These are phyloP conservation scores for Penicillium sumatraense DNA, from an alignment of 2,329 filamentous ascomycete species.

Conservation along the genomic window DNA sequence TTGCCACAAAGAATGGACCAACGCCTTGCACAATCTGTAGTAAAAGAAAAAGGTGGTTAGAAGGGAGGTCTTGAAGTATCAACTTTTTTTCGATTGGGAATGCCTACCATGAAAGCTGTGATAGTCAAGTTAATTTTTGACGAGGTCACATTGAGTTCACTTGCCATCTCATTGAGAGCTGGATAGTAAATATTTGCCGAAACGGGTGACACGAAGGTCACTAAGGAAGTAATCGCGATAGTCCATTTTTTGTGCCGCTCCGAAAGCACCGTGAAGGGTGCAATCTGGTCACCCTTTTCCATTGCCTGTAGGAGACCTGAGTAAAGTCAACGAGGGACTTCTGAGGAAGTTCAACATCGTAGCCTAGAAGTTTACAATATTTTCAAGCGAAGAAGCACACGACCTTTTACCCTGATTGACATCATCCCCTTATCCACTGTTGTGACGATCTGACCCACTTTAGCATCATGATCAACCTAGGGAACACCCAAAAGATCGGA, in stretches of 20 bases:
- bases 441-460: background rate
- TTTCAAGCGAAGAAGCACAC: background rate
- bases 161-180: conserved; percentile 45
- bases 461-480: background rate
- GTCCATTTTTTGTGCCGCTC: background rate
- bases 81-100: background rate
- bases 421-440: background rate
- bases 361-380: too few species aligned
- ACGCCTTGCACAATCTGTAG: conserved; percentile 6
- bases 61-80: background rate
- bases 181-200: conserved; percentile 59
- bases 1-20: conserved; percentile 2
- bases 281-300: background rate
- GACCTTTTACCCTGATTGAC: background rate
- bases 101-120: conserved; percentile 8
- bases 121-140: conserved; percentile 11
- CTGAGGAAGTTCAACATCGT: too few species aligned
- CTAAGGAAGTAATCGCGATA: conserved; percentile 43
- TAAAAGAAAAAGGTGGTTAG: background rate
- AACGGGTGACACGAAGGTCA: conserved; percentile 58
- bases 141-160: conserved; percentile 20
- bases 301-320: background rate
- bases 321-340: too few species aligned
- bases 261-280: background rate
- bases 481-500: background rate